These are phyloP conservation scores for Macrolepiota dolichaula DNA, from an alignment of 768 basidiomycete genomes.

Conservation along the genomic window DNA sequence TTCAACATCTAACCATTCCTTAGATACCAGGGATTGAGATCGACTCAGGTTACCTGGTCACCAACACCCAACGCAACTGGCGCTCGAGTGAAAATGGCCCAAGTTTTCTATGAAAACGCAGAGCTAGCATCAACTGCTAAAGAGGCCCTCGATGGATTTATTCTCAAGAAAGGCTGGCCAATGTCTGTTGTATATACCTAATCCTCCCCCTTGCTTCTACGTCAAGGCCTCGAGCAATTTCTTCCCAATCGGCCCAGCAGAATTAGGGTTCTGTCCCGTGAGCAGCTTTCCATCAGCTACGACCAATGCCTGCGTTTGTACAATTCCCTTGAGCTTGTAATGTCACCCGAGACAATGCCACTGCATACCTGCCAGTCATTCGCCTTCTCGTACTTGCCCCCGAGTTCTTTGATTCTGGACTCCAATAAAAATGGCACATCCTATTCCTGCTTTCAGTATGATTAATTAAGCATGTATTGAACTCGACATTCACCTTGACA, in stretches of 20 bases:
- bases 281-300: constrained; percentile 56
- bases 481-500: constrained; percentile 34
- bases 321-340: not conserved
- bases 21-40: constrained; percentile 84
- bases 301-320: constrained; percentile 42
- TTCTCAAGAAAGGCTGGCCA: constrained; percentile 81
- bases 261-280: constrained; percentile 76
- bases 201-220: constrained; percentile 6
- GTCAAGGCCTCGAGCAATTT: constrained; percentile 11
- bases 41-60: constrained; percentile 65
- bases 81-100: constrained; percentile 73
- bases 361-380: constrained; percentile 52
- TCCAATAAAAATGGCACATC: constrained; percentile 74
- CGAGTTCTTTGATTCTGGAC: constrained; percentile 56
- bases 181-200: constrained; percentile 76
- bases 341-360: not conserved
- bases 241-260: constrained; percentile 32
- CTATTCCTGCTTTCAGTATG: constrained; percentile 21
- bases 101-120: constrained; percentile 72
- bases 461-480: not conserved
- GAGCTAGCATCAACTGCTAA: constrained; percentile 76
- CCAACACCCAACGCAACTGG: constrained; percentile 65
- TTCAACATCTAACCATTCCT: constrained; percentile 1
- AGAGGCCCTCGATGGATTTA: constrained; percentile 81
- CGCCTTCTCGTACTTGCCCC: constrained; percentile 62